Conservation (phyloP, 345 rosid species). For the Gossypium stocksii region DNA sequence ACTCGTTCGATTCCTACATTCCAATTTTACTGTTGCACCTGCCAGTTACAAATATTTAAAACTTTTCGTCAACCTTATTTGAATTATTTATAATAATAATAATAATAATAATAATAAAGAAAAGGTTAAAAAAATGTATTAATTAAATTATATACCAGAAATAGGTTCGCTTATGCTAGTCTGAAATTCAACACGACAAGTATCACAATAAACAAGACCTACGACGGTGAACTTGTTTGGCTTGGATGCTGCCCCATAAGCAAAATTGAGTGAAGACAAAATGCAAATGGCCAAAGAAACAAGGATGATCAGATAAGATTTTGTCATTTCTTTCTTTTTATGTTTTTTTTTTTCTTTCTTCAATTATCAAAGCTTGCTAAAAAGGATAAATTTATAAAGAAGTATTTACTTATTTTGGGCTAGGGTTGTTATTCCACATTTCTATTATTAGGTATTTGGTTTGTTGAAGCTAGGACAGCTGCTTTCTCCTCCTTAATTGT, state of each 20-base stretch:
- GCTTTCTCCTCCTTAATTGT: too few species aligned
- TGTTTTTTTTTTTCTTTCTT: neutral
- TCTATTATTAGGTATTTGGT: neutral
- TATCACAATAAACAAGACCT: slow-evolving; percentile 20
- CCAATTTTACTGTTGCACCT: neutral
- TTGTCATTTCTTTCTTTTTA: slow-evolving; percentile 4
- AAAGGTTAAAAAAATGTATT: slow-evolving; percentile 5
- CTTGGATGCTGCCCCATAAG: neutral
- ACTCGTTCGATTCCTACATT: neutral
- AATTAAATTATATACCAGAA: neutral
- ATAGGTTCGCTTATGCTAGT: neutral
- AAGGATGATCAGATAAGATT: neutral
- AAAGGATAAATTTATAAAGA: neutral
- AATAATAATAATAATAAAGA: too few species aligned
- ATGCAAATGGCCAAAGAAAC: slow-evolving; percentile 11
- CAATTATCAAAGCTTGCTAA: neutral
- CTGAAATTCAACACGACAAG: slow-evolving; percentile 9
- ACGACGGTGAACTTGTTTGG: neutral
- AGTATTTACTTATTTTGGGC: neutral
- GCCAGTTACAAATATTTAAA: neutral
- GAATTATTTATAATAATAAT: neutral
- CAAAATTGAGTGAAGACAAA: slow-evolving; percentile 13
- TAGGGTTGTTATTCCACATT: neutral
- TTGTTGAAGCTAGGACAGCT: neutral
- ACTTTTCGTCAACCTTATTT: neutral